Percentiles rank a stretch among this genome's conserved stretches.
phyloP scores from a whole-genome alignment of 345 rosid species.

The Rhodamnia rubescens region DNA sequence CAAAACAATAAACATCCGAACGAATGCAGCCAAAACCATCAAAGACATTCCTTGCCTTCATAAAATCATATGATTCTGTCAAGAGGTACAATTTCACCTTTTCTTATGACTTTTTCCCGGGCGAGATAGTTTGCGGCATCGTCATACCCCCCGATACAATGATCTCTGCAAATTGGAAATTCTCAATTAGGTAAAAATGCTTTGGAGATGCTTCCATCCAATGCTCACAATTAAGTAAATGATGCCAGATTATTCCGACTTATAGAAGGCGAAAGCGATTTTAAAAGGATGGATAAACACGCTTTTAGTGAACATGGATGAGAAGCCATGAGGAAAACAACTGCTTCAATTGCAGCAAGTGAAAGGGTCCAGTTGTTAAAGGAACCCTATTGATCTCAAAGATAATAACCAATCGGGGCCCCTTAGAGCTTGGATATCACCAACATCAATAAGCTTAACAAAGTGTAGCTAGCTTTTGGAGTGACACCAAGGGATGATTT shows the following conservation, averaged over 20 bases:
- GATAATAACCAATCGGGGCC: background rate
- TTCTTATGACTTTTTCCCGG: conserved; percentile 27
- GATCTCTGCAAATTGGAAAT: conserved; percentile 32
- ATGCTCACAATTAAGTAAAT: background rate
- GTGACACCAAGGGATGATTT: background rate
- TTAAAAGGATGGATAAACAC: background rate
- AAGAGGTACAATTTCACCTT: conserved; percentile 30
- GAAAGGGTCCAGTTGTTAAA: background rate
- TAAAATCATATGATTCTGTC: conserved; percentile 12
- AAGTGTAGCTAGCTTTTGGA: background rate
- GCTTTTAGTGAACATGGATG: background rate
- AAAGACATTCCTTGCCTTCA: background rate
- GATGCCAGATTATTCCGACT: background rate
- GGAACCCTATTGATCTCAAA: background rate
- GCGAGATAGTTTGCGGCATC: conserved; percentile 56
- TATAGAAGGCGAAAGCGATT: background rate
- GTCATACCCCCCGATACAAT: conserved; percentile 67
- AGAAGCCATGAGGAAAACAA: background rate
- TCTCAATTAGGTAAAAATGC: background rate
- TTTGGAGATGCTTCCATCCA: background rate
- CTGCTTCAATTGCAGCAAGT: background rate
- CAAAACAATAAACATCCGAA: background rate
- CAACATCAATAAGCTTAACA: background rate
- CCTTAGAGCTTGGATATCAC: background rate
- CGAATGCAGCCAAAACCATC: background rate